Conservation (phyloP, 257 asterid species). For the Solanum verrucosum region DNA sequence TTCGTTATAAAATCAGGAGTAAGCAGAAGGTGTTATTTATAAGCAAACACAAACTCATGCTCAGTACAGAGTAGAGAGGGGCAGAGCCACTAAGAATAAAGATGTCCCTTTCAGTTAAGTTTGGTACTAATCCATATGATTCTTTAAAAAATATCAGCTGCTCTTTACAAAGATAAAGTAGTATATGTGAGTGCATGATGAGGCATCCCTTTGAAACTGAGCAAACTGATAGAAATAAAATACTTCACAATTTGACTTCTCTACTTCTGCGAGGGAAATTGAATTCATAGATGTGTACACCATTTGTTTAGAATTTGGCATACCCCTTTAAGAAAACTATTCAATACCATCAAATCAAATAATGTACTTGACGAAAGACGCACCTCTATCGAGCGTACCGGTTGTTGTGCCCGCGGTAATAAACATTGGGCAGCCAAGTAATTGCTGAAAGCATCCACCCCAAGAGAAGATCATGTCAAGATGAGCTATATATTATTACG, state of each 20-base stretch:
- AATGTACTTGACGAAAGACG: neutral
- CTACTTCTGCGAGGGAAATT: neutral
- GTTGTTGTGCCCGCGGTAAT: neutral
- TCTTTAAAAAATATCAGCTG: slow-evolving; percentile 12
- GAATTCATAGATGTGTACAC: neutral
- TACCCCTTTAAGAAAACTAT: too few species aligned
- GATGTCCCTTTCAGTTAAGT: slow-evolving; percentile 28
- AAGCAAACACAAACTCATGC: slow-evolving; percentile 3
- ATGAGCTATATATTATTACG: neutral
- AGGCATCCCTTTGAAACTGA: neutral
- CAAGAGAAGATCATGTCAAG: neutral
- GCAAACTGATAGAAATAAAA: neutral
- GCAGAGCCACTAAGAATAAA: slow-evolving; percentile 14
- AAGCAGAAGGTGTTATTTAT: slow-evolving; percentile 23
- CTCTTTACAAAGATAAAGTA: neutral
- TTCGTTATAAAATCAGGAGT: neutral
- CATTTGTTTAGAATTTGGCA: neutral
- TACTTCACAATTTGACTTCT: neutral
- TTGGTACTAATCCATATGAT: slow-evolving; percentile 19
- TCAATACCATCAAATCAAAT: neutral
- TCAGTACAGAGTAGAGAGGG: slow-evolving; percentile 1
- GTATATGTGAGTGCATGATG: slow-evolving; percentile 7
- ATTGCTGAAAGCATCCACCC: neutral
- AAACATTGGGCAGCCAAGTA: neutral
- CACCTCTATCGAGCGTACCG: neutral